Conservation (phyloP, 2,329 filamentous ascomycete species). For the Trichoderma brevicompactum region DNA sequence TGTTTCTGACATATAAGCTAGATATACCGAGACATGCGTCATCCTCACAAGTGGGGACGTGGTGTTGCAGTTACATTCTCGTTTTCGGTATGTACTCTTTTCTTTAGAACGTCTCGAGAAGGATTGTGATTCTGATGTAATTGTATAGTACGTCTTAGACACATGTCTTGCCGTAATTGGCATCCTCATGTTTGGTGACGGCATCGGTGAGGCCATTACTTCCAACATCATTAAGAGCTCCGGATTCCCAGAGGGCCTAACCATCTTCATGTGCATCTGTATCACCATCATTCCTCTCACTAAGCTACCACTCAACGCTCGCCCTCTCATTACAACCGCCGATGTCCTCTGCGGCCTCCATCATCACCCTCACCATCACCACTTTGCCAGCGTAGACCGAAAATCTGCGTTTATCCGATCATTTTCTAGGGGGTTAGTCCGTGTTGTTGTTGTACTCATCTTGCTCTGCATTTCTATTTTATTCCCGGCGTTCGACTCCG, state of each 20-base stretch:
- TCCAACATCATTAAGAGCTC: constrained; percentile 79
- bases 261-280: constrained; percentile 80
- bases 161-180: constrained; percentile 80
- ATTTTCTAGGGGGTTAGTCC: constrained; percentile 61
- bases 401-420: constrained; percentile 48
- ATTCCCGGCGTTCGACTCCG: constrained; percentile 80
- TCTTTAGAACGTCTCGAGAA: neutral
- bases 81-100: constrained; percentile 74
- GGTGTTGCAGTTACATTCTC: constrained; percentile 80
- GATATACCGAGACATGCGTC: constrained; percentile 67
- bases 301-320: constrained; percentile 89
- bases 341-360: constrained; percentile 82
- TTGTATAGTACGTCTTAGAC: constrained; percentile 72
- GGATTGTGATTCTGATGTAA: neutral
- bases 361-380: constrained; percentile 39
- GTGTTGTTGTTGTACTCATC: constrained; percentile 67
- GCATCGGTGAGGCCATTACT: constrained; percentile 86
- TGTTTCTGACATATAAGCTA: constrained; percentile 34
- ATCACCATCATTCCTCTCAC: constrained; percentile 93
- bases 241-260: constrained; percentile 74
- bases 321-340: constrained; percentile 82
- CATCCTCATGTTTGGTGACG: constrained; percentile 92
- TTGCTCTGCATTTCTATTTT: constrained; percentile 74
- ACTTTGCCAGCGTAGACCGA: constrained; percentile 47
- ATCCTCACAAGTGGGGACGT: constrained; percentile 78